phyloP scores from a whole-genome alignment of 2,329 filamentous ascomycete species.

The Sporothrix brasiliensis region DNA sequence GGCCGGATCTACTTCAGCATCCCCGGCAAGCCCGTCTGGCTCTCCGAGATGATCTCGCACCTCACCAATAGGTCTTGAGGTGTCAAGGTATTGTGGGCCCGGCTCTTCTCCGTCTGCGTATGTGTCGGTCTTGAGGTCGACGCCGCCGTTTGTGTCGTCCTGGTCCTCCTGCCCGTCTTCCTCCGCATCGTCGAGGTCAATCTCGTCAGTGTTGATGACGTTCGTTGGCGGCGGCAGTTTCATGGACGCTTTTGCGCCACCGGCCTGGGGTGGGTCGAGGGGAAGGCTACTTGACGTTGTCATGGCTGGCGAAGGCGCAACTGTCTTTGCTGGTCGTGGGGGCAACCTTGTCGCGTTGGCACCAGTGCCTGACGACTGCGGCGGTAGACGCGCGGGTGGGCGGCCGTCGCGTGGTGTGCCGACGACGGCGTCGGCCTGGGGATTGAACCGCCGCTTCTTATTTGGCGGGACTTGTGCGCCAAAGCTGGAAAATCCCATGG shows the following conservation, averaged over 20 bases:
- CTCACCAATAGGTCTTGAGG: conserved; percentile 42
- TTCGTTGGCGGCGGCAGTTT: not conserved
- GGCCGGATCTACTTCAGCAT: conserved; percentile 16
- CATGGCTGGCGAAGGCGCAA: conserved; percentile 31
- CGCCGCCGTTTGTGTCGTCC: not conserved
- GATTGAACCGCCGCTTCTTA: conserved; percentile 70
- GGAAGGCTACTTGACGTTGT: conserved; percentile 34
- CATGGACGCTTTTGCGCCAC: not conserved
- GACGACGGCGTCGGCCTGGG: conserved; percentile 55
- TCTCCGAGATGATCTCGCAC: conserved; percentile 26
- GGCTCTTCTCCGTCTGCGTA: conserved; percentile 32
- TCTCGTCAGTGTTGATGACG: conserved; percentile 50
- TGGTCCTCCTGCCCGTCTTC: conserved; percentile 31
- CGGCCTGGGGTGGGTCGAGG: conserved; percentile 30
- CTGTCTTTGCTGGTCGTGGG: not conserved
- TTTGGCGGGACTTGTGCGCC: conserved; percentile 56
- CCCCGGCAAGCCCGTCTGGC: not conserved
- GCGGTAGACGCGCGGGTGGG: conserved; percentile 4
- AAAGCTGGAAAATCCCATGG: conserved; percentile 76
- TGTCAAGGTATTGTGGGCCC: conserved; percentile 42
- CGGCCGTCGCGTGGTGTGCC: conserved; percentile 39
- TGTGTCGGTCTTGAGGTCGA: not conserved
- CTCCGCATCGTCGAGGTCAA: conserved; percentile 47
- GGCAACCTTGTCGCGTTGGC: conserved; percentile 16
- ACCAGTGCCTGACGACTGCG: not conserved